Percentiles rank a stretch among this genome's conserved stretches.
These are phyloP conservation scores for Pleurotus giganteus DNA, from an alignment of 768 basidiomycete genomes.

Conservation along the genomic window DNA sequence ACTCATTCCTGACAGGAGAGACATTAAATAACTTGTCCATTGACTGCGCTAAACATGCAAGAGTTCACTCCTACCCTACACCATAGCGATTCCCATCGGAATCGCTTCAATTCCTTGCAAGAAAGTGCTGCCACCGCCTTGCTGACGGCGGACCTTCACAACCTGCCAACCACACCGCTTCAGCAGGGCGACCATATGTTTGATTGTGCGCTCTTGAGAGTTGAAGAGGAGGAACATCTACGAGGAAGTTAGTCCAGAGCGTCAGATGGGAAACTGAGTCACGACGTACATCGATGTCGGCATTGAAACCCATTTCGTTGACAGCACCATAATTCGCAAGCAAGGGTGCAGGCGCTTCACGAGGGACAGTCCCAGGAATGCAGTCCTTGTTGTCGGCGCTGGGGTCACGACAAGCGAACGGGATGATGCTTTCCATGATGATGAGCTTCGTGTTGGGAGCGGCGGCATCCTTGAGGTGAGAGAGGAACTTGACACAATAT, in stretches of 20 bases:
- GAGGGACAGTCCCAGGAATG: constrained; percentile 21
- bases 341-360: constrained; percentile 31
- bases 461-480: constrained; percentile 34
- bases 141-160: constrained; percentile 19
- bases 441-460: constrained; percentile 34
- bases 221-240: constrained; percentile 41
- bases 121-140: constrained; percentile 17
- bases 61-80: no score
- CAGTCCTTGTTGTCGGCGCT: constrained; percentile 13
- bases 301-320: constrained; percentile 32
- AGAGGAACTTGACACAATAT: constrained; percentile 33
- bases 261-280: no score
- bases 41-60: no score
- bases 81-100: no score
- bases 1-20: no score
- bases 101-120: constrained; percentile 24
- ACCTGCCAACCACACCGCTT: constrained; percentile 32
- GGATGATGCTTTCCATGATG: constrained; percentile 39
- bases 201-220: constrained; percentile 35
- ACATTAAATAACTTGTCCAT: no score
- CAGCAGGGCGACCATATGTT: constrained; percentile 27
- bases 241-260: background rate
- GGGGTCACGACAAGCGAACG: constrained; percentile 31
- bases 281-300: constrained; percentile 32
- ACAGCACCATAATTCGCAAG: constrained; percentile 37